phyloP scores from a whole-genome alignment of 2,329 filamentous ascomycete species.

The Paracorniculantispora psalliotae region DNA sequence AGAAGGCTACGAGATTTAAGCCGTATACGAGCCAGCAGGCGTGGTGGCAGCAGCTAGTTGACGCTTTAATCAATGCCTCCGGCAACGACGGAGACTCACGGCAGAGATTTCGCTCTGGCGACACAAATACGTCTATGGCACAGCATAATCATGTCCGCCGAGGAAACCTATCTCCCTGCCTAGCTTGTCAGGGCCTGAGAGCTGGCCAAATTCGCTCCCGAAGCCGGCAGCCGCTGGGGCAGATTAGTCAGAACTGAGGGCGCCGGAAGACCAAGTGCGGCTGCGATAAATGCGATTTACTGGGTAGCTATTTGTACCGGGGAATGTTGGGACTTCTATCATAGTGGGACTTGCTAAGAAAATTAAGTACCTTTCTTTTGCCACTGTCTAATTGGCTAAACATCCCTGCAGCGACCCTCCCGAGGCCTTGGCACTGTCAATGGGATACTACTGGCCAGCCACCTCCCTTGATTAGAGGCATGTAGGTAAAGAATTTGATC shows the following conservation, averaged over 20 bases:
- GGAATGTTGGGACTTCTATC: neutral
- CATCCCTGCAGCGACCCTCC: too few species aligned
- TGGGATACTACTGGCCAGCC: too few species aligned
- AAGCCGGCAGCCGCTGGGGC: too few species aligned
- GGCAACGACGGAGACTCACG: neutral
- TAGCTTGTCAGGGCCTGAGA: neutral
- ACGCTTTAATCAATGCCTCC: conserved; percentile 7
- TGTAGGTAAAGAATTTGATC: too few species aligned
- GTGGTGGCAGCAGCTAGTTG: conserved; percentile 11
- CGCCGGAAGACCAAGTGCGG: too few species aligned
- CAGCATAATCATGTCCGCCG: conserved; percentile 12
- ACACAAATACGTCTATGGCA: conserved; percentile 9
- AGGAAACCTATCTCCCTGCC: conserved; percentile 5
- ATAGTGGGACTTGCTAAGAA: neutral
- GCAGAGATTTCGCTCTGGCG: conserved; percentile 5
- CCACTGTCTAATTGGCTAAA: conserved; percentile 16
- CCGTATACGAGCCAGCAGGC: too few species aligned
- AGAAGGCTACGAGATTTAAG: neutral
- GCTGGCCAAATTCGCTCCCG: neutral
- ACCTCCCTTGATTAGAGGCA: too few species aligned
- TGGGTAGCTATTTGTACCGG: neutral
- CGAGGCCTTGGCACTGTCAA: too few species aligned
- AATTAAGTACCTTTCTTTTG: neutral
- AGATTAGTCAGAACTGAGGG: too few species aligned
- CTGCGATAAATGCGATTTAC: too few species aligned